Percentiles rank a stretch among this genome's conserved stretches.
These are phyloP conservation scores for Tylopilus vinaceipallidus DNA, from an alignment of 768 basidiomycete genomes.

Conservation along the genomic window DNA sequence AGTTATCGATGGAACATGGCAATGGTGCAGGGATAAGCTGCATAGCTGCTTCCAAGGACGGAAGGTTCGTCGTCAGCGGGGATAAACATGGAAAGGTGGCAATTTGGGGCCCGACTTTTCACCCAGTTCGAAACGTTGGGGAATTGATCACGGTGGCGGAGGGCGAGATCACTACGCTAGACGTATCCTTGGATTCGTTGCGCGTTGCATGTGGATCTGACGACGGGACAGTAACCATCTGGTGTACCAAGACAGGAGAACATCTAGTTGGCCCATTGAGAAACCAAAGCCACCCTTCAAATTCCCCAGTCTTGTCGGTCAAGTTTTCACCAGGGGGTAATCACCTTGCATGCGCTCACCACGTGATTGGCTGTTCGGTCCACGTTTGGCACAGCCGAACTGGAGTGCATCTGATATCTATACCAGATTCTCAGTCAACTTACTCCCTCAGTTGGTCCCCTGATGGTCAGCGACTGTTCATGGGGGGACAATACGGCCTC, in stretches of 20 bases:
- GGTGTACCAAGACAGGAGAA: not conserved
- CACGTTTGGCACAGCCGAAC: slow-evolving; percentile 16
- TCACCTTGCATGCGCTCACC: slow-evolving; percentile 8
- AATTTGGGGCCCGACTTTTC: slow-evolving; percentile 1
- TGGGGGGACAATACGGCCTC: slow-evolving; percentile 8
- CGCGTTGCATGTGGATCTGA: slow-evolving; percentile 3
- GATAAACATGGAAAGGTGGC: slow-evolving; percentile 3
- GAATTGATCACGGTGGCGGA: not conserved
- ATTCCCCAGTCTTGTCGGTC: slow-evolving; percentile 11
- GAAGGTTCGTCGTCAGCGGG: slow-evolving; percentile 10
- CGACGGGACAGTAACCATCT: slow-evolving; percentile 4
- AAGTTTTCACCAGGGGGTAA: slow-evolving; percentile 17
- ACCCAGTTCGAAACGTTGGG: not conserved
- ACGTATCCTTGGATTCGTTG: slow-evolving; percentile 6
- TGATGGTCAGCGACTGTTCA: slow-evolving; percentile 15
- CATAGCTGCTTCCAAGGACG: slow-evolving; percentile 6
- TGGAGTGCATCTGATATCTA: slow-evolving; percentile 1
- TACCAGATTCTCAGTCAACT: not conserved
- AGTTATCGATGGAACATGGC: not conserved
- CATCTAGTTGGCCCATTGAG: slow-evolving; percentile 1
- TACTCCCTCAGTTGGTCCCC: slow-evolving; percentile 17
- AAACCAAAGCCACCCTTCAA: not conserved
- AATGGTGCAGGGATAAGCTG: not conserved
- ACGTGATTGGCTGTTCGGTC: not conserved
- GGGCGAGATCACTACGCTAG: slow-evolving; percentile 5